Conservation (phyloP, 306 rosid species). For the Castanea sativa region DNA sequence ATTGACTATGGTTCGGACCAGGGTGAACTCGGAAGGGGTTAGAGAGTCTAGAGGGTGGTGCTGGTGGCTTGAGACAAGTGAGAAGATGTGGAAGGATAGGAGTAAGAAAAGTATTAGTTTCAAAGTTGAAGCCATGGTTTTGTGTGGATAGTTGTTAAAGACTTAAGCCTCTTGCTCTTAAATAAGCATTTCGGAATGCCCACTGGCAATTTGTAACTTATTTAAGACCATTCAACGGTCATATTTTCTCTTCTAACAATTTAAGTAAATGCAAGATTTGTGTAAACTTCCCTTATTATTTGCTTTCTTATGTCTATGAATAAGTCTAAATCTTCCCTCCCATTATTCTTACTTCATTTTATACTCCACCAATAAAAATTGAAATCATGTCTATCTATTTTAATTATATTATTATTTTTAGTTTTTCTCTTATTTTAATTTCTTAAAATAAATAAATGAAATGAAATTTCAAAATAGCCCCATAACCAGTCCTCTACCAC, state of each 20-base stretch:
- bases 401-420: too few relatives aligned
- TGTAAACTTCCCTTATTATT: too few relatives aligned
- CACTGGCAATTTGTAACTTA: too few relatives aligned
- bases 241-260: background rate
- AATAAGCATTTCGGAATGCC: background rate
- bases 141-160: background rate
- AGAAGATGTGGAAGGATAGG: background rate
- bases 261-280: too few relatives aligned
- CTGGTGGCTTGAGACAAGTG: background rate
- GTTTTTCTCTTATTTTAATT: too few relatives aligned
- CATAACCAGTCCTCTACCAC: too few relatives aligned
- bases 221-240: background rate
- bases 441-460: too few relatives aligned
- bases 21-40: background rate
- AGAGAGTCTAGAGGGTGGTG: slow-evolving; percentile 4
- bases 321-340: accelerated
- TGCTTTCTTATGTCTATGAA: too few relatives aligned
- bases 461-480: too few relatives aligned
- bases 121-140: background rate
- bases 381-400: too few relatives aligned
- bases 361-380: too few relatives aligned
- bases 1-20: background rate
- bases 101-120: background rate
- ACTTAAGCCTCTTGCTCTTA: background rate
- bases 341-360: accelerated